Evolutionary conservation across 768 basidiomycete genomes (phyloP).

Genomic region (Russula lepida): DNA sequence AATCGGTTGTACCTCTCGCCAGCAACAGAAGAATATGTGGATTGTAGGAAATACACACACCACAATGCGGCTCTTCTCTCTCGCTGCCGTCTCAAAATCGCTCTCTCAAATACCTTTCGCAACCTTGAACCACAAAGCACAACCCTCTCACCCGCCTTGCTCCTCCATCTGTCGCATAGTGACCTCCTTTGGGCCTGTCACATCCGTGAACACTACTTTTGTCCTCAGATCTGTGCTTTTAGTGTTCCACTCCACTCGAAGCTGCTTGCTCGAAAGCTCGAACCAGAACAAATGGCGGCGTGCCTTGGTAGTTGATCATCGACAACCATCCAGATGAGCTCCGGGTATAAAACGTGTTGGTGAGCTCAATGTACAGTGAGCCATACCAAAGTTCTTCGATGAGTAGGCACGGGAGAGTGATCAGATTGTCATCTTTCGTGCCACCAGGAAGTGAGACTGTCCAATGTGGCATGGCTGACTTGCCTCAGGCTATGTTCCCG

Average conservation of each 20-base stretch:
- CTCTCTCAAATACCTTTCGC: conserved; percentile 86
- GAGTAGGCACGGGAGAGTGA: conserved; percentile 84
- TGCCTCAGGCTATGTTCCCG: conserved; percentile 85
- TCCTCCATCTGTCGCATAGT: conserved; percentile 48
- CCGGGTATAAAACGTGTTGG: conserved; percentile 73
- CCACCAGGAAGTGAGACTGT: conserved; percentile 54
- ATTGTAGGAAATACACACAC: conserved; percentile 32
- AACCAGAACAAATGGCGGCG: conserved; percentile 32
- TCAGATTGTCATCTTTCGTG: conserved; percentile 63
- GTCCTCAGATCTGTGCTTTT: conserved; percentile 45
- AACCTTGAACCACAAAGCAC: conserved; percentile 77
- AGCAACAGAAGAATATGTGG: neutral
- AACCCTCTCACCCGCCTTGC: conserved; percentile 80
- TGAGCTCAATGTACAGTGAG: conserved; percentile 87
- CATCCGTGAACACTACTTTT: conserved; percentile 65
- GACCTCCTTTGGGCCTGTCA: conserved; percentile 62
- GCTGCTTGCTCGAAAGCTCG: conserved; percentile 27
- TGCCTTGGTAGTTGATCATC: conserved; percentile 80
- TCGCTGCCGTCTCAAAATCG: conserved; percentile 85
- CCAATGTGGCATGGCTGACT: conserved; percentile 85
- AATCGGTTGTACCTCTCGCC: neutral
- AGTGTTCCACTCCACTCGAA: conserved; percentile 80
- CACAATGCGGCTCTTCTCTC: conserved; percentile 88
- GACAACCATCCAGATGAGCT: conserved; percentile 52
- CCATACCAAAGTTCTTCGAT: conserved; percentile 93